phyloP scores from a whole-genome alignment of 2,329 filamentous ascomycete species.

The Macrophomina pseudophaseolina region DNA sequence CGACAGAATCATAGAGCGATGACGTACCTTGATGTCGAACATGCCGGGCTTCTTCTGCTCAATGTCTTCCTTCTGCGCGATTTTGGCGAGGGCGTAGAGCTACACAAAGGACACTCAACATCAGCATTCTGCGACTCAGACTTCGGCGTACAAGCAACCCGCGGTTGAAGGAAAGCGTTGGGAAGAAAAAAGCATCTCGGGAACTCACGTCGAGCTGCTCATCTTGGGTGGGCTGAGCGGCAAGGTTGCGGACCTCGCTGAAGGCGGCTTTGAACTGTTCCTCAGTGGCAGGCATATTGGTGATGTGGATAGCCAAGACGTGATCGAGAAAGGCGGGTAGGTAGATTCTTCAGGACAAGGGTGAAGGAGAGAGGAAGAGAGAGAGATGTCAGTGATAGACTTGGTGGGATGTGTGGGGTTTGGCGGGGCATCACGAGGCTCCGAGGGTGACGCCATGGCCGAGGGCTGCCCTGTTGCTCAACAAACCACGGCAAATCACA shows the following conservation, averaged over 20 bases:
- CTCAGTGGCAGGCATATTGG: conserved; percentile 35
- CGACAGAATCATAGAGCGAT: neutral
- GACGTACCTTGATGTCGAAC: conserved; percentile 71
- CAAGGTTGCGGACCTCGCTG: conserved; percentile 39
- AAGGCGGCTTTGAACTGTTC: conserved; percentile 39
- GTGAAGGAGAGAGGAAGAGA: no score
- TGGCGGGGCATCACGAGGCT: conserved; percentile 23
- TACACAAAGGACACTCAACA: conserved; percentile 34
- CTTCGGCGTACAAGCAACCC: neutral
- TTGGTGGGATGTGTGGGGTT: conserved; percentile 15
- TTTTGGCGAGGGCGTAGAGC: conserved; percentile 59
- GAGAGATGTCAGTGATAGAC: neutral
- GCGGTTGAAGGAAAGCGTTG: neutral
- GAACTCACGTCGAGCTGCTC: conserved; percentile 56
- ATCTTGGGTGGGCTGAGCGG: conserved; percentile 38
- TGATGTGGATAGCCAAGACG: neutral
- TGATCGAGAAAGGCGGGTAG: no score
- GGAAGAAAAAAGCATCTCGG: neutral
- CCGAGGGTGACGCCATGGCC: conserved; percentile 15
- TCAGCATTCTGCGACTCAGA: neutral
- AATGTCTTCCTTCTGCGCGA: conserved; percentile 47
- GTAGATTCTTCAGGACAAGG: no score
- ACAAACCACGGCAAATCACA: conserved; percentile 18
- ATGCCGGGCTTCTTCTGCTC: conserved; percentile 61
- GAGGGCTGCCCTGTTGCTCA: conserved; percentile 10